Conservation (phyloP, 192 early-diverging fungal genomes). For the Polychytrium aggregatum region DNA sequence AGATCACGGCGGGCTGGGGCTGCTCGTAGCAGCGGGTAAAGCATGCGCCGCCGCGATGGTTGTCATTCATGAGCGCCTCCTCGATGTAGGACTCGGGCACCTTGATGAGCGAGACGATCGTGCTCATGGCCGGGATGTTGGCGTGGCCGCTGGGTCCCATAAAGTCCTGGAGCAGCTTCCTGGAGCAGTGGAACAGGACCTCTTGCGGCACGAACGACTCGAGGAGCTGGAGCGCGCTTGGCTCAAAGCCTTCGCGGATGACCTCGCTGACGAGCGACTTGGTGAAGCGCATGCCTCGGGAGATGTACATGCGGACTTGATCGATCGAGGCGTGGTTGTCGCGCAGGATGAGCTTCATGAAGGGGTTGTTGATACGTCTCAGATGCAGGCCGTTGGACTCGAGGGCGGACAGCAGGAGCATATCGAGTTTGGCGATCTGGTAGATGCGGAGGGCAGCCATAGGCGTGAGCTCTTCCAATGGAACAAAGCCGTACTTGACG, state of each 20-base stretch:
- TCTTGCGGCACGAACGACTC: neutral
- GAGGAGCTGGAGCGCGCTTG: neutral
- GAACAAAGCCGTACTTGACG: constrained; percentile 9
- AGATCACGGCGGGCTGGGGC: constrained; percentile 4
- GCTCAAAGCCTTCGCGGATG: neutral
- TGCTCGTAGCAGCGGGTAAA: constrained; percentile 16
- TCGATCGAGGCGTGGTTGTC: neutral
- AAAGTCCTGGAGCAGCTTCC: neutral
- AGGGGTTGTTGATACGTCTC: constrained; percentile 6
- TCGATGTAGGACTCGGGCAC: constrained; percentile 3
- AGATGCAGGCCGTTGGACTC: constrained; percentile 7
- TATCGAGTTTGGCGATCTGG: constrained; percentile 9
- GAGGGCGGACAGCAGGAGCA: constrained; percentile 7
- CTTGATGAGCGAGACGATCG: neutral
- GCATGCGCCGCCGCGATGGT: too few species aligned
- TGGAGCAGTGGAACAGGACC: constrained; percentile 1
- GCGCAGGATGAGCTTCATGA: constrained; percentile 5
- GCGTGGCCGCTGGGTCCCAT: neutral
- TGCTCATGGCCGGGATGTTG: neutral
- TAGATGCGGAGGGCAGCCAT: constrained; percentile 9
- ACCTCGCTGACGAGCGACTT: constrained; percentile 1
- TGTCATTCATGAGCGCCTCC: too few species aligned
- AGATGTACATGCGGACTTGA: constrained; percentile 5
- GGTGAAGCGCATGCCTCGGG: constrained; percentile 9
- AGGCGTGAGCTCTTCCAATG: constrained; percentile 4